Evolutionary conservation across 176 grass and related monocot genomes (phyloP), one percentile per base, ranked within the genome.

Genomic region (Triticum timopheevii): DNA sequence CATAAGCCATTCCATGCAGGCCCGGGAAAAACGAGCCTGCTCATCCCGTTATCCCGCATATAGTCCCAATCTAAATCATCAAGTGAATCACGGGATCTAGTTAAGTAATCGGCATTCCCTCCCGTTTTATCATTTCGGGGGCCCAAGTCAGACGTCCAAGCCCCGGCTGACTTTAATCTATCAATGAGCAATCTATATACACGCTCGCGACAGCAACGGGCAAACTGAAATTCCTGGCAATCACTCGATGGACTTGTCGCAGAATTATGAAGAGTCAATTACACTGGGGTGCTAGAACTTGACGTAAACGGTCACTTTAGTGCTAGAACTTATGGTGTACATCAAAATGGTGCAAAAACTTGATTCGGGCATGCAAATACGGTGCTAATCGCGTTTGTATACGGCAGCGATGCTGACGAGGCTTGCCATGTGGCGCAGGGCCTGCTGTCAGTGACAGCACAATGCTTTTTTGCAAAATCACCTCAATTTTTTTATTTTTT

Each of bases 101-200:
- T 82, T 86, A 79, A 67, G 11, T 90, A 84, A 42, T 77, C 4
- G 9, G 4, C 2, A 17, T 49, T 4, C 3, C 72, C 13, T 80
- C 4, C 50, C 20, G 10, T 76, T 83, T 80, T 73, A 82, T 86
- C 77, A 64, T 82, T 52, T 65, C 1, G 10, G 73, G 73, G 24
- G 34, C 70, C 70, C 33, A 87, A 42, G 78, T 83, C 65, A 79
- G 80, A 56, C 73, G 58, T 8, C 38, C 59, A 68, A 45, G 67
- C 19, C 73, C 22, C 47, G 30, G 71, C 42, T 73, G 73, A 70
- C 23, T 69, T 74, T 47, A 10, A 74, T 74, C 40, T 44, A 40
- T 10, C 39, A 72, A 78, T 56, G 17, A 56, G 2, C 52, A 56
- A 56, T 22, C 19, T 58, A 65, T 58, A 65, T 73, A 20, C 44